These are phyloP conservation scores for Fraxinus angustifolia DNA, from an alignment of 305 asterid genomes.

Conservation along the genomic window DNA sequence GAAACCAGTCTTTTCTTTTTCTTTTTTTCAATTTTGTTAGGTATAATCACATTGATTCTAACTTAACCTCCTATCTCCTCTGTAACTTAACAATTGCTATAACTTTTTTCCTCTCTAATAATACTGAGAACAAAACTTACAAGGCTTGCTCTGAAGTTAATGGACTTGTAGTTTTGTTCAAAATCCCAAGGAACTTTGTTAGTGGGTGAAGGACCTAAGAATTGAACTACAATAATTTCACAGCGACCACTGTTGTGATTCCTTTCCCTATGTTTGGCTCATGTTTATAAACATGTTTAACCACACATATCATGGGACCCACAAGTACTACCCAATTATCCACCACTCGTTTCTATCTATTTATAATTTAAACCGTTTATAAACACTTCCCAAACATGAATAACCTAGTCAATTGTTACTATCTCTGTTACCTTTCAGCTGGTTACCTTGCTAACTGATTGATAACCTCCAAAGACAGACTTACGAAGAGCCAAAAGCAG, in stretches of 20 bases:
- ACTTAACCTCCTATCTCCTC: not conserved
- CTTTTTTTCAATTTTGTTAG: not conserved
- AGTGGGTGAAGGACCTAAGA: not conserved
- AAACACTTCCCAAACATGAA: not conserved
- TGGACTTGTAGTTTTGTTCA: not conserved
- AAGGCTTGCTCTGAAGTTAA: no score
- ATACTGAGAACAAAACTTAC: no score
- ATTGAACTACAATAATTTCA: not conserved
- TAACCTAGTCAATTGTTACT: not conserved
- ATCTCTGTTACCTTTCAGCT: not conserved
- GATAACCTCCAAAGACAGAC: not conserved
- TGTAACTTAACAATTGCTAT: not conserved
- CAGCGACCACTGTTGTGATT: not conserved
- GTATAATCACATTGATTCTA: not conserved
- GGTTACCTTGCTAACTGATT: not conserved
- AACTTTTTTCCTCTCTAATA: not conserved
- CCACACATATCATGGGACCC: no score
- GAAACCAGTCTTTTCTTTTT: not conserved
- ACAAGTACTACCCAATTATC: no score
- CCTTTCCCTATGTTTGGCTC: not conserved
- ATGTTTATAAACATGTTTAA: no score
- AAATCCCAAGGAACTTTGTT: not conserved
- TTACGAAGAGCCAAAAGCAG: not conserved
- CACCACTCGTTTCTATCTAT: no score
- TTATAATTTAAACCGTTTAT: no score